These are phyloP conservation scores for Carex parvula DNA, from an alignment of 176 grass and related monocot genomes.

Conservation along the genomic window DNA sequence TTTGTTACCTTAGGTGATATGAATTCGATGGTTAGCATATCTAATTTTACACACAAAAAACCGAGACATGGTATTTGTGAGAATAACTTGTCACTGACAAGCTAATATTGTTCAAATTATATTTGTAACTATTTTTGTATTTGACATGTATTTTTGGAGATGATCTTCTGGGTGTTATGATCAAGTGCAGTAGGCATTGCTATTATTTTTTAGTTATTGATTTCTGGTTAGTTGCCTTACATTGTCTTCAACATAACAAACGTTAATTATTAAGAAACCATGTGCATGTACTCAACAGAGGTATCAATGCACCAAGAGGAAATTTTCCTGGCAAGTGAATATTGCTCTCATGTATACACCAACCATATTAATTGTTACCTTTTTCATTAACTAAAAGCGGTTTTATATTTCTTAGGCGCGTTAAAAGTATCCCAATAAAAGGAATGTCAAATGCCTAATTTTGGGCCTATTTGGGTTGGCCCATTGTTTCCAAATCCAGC, in stretches of 20 bases:
- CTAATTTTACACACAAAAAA: too few relatives aligned
- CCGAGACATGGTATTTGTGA: too few relatives aligned
- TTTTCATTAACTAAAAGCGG: not conserved
- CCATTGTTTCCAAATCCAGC: not conserved
- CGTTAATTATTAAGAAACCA: not conserved
- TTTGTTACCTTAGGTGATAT: too few relatives aligned
- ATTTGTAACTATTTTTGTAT: not conserved
- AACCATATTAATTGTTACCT: constrained; percentile 1
- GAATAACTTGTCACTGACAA: too few relatives aligned
- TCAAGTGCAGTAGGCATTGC: not conserved
- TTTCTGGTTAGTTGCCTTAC: constrained; percentile 6
- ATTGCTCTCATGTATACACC: not conserved
- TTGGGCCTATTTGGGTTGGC: not conserved
- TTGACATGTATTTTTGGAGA: not conserved
- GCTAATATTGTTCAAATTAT: not conserved
- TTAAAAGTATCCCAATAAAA: not conserved
- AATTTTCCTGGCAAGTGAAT: not conserved
- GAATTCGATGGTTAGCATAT: not conserved
- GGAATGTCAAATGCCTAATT: not conserved
- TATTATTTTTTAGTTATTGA: not conserved
- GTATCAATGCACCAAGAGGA: not conserved
- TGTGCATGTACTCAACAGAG: not conserved
- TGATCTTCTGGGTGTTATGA: not conserved
- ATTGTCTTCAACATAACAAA: not conserved
- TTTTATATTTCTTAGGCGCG: not conserved